Evolutionary conservation across 331 rosid genomes (phyloP).

Genomic region (Cydonia oblonga): DNA sequence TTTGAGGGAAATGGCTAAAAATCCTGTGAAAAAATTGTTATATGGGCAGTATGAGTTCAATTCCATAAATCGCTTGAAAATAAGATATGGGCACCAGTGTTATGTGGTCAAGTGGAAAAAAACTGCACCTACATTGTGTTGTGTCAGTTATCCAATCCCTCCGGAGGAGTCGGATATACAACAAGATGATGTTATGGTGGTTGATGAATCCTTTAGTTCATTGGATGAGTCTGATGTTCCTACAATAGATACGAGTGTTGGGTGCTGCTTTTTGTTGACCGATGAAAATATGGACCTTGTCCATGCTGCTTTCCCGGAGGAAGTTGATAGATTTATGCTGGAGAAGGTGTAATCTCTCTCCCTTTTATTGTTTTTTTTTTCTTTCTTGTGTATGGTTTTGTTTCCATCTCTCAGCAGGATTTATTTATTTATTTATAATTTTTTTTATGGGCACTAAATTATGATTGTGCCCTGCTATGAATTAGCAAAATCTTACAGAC

Average conservation of each 20-base stretch:
- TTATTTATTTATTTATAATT: too few relatives aligned
- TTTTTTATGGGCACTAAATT: not conserved
- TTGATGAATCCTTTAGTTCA: constrained; percentile 36
- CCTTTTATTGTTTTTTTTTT: not conserved
- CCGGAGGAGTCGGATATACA: constrained; percentile 23
- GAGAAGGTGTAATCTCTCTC: constrained; percentile 53
- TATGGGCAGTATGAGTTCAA: constrained; percentile 62
- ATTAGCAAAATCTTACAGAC: not conserved
- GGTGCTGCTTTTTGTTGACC: constrained; percentile 54
- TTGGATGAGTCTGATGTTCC: constrained; percentile 49
- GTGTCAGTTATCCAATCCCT: constrained; percentile 6
- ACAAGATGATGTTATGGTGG: constrained; percentile 29
- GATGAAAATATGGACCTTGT: constrained; percentile 82
- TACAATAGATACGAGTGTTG: constrained; percentile 29
- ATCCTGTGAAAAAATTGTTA: constrained; percentile 25
- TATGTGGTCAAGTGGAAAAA: constrained; percentile 73
- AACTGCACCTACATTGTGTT: constrained; percentile 5
- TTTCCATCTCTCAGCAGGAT: not conserved
- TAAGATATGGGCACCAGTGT: constrained; percentile 46
- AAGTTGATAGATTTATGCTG: constrained; percentile 48
- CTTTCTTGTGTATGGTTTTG: not conserved
- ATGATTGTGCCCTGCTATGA: not conserved
- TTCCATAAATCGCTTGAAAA: constrained; percentile 59
- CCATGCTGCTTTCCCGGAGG: constrained; percentile 61
- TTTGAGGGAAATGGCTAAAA: constrained; percentile 49